Conservation (phyloP, 306 rosid genomes). For the Dalbergia cochinchinensis region DNA sequence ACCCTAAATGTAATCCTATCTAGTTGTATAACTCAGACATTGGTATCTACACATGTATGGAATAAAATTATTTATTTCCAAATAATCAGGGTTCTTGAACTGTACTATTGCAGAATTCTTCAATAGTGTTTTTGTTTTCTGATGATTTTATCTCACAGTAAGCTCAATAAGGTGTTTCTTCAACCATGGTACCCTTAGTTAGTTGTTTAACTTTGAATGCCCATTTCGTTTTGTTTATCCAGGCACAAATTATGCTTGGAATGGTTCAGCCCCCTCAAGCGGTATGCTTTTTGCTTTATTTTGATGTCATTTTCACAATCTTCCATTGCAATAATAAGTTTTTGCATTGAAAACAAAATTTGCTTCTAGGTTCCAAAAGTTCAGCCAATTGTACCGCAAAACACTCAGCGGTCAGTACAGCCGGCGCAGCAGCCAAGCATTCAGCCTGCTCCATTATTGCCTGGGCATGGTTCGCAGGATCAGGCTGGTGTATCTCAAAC, state of each 20-base stretch:
- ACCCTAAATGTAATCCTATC: constrained; percentile 21
- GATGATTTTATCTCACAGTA: constrained; percentile 4
- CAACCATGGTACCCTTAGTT: background rate
- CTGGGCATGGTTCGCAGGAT: constrained; percentile 69
- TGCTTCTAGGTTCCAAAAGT: constrained; percentile 73
- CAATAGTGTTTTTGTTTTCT: constrained; percentile 20
- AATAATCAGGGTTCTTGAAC: background rate
- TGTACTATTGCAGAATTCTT: background rate
- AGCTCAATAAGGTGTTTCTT: background rate
- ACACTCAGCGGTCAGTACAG: constrained; percentile 66
- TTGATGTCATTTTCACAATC: constrained; percentile 23
- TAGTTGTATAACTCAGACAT: background rate
- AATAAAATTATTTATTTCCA: background rate
- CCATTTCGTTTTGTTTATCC: constrained; percentile 43
- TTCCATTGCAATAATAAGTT: constrained; percentile 8
- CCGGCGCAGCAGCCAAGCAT: constrained; percentile 59
- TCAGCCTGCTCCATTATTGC: constrained; percentile 63
- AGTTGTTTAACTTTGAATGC: constrained; percentile 31
- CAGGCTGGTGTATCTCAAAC: constrained; percentile 70
- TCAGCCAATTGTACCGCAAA: constrained; percentile 69
- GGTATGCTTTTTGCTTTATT: constrained; percentile 55
- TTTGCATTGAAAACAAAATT: constrained; percentile 36
- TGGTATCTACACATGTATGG: constrained; percentile 26
- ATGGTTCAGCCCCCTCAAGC: constrained; percentile 92
- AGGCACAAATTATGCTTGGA: constrained; percentile 99